These are phyloP conservation scores for Saccharum officinarum DNA, from an alignment of 176 grass and related monocot genomes.

Conservation along the genomic window DNA sequence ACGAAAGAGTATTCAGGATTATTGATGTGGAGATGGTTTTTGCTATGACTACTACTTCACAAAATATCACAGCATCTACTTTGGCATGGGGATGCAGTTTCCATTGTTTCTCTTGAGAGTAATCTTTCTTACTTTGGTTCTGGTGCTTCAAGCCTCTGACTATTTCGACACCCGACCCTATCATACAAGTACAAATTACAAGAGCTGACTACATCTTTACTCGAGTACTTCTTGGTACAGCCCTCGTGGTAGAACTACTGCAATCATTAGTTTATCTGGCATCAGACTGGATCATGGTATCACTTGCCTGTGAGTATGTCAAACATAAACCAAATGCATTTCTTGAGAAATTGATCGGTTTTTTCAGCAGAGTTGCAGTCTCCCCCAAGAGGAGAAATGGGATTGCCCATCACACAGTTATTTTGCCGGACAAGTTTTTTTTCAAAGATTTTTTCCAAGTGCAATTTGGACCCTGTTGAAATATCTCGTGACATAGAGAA, in stretches of 20 bases:
- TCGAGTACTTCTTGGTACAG: background rate
- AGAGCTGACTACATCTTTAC: background rate
- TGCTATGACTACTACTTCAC: conserved; percentile 26
- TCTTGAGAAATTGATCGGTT: background rate
- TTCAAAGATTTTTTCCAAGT: too few species aligned
- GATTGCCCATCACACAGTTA: background rate
- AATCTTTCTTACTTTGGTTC: background rate
- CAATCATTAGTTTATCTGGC: conserved; percentile 12
- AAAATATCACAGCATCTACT: background rate
- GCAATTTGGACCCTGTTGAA: background rate
- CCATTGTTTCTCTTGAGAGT: background rate
- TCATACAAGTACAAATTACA: background rate
- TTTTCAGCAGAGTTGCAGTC: background rate
- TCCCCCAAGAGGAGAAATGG: background rate
- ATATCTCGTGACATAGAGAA: background rate
- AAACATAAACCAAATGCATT: background rate
- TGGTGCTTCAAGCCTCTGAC: background rate
- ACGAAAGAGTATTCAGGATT: conserved; percentile 1
- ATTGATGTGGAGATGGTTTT: conserved; percentile 17
- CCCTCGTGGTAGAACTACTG: background rate
- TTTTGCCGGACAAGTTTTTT: background rate
- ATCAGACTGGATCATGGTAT: conserved; percentile 28
- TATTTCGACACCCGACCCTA: background rate
- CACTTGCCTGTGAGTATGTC: background rate
- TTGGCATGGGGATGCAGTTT: accelerated